Evolutionary conservation across 441 rosid genomes (phyloP), one percentile per base, ranked within the genome.

Genomic region (Croton setiger): DNA sequence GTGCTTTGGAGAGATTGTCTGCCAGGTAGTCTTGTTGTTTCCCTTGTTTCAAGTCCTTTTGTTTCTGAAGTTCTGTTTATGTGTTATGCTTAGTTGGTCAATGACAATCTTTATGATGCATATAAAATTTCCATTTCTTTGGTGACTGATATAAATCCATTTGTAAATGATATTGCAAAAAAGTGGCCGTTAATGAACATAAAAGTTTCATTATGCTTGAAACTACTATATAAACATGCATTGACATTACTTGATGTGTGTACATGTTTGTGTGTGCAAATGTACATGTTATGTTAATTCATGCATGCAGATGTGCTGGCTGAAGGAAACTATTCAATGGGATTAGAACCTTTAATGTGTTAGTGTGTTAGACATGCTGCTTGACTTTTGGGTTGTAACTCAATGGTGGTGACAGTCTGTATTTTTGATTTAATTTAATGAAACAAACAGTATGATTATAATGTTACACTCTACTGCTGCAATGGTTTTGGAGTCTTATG

Each of bases 1-100:
- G 75, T 27, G 89, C 97, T 77, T 78, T 93, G 74, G 96, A 93
- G 76, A 85, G 76, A 44, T 76, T 93, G 80, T 84, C 97, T 72
- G 68, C 84, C 76, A 93, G 97, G 98, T 90, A 78, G 56, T 53
- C 10, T 65, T 0, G 33, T 74, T 10, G 14, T 5, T 51, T 39
- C 36, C 65, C 72, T 60, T 71, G 67, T 63, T 66, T 59, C 10
- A 48, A 69, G 33, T 44, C 51, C 60, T 27, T 47, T 13, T 49
- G 23, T 47, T 9, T 53, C 27, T 27, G 27, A 23, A 18, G 57
- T 66, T 33, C 27, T 15, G 5, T 14, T 60, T 35, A 13, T 39
- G 52, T 44, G 56, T 51, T 51, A 4, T 6, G 31, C 23, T 66
- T 12, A 43, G 17, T 15, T 36, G 23, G 12, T 20, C 10, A 31